These are phyloP conservation scores for Irpex sp. DNA, from an alignment of 1,284 basidiomycete genomes.

Conservation along the genomic window DNA sequence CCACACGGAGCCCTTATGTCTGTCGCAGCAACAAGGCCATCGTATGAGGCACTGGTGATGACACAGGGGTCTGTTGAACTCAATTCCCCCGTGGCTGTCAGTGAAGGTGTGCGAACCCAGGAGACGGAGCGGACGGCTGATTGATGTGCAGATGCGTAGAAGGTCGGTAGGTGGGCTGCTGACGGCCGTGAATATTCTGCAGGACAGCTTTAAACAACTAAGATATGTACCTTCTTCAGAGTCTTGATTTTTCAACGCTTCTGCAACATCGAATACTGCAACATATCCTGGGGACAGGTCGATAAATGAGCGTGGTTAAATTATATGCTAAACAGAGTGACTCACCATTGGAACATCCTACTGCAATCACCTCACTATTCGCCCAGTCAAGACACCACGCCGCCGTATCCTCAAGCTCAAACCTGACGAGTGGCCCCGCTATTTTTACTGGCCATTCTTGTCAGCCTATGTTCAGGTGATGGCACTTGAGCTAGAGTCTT, in stretches of 20 bases:
- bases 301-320: background rate
- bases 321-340: background rate
- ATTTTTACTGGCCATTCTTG: constrained; percentile 45
- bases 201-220: background rate
- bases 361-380: constrained; percentile 74
- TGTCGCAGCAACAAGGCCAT: constrained; percentile 69
- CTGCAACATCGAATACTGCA: constrained; percentile 68
- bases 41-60: constrained; percentile 73
- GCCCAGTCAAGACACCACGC: constrained; percentile 84
- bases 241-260: constrained; percentile 34
- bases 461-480: background rate
- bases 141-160: constrained; percentile 72
- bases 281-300: constrained; percentile 52
- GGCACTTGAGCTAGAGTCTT: background rate
- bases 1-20: constrained; percentile 69
- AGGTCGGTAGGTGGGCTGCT: constrained; percentile 55
- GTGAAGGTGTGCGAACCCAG: constrained; percentile 69
- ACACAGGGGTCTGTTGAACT: constrained; percentile 60
- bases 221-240: background rate
- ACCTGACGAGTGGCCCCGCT: constrained; percentile 58
- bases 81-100: constrained; percentile 41
- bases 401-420: constrained; percentile 70
- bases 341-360: constrained; percentile 79
- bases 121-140: constrained; percentile 72
- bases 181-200: background rate